These are phyloP conservation scores for Candida nonsorbophila DNA, from an alignment of 805 yeast genomes.

Conservation along the genomic window DNA sequence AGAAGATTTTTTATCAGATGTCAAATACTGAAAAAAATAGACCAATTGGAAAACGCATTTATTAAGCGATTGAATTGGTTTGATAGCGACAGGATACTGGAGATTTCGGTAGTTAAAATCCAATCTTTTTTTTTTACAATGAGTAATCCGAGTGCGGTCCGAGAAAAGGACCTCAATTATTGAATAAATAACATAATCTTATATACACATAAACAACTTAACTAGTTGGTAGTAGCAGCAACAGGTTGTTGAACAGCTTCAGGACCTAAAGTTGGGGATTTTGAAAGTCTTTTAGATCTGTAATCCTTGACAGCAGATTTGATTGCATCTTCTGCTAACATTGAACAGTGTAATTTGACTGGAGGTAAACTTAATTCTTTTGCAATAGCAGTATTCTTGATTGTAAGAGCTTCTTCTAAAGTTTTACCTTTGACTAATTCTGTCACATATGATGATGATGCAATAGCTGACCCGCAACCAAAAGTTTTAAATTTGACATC, in stretches of 20 bases:
- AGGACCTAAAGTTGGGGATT: conserved; percentile 57
- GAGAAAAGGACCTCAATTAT: too few relatives aligned
- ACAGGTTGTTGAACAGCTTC: conserved; percentile 42
- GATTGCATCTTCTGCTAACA: conserved; percentile 98
- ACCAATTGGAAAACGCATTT: too few relatives aligned
- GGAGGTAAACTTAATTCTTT: conserved; percentile 94
- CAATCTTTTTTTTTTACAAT: too few relatives aligned
- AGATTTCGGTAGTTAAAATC: too few relatives aligned
- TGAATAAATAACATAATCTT: conserved; percentile 1
- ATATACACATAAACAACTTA: neutral
- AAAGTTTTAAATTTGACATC: conserved; percentile 97
- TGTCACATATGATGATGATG: conserved; percentile 91
- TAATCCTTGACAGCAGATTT: conserved; percentile 96
- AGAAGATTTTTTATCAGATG: too few relatives aligned
- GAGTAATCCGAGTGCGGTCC: too few relatives aligned
- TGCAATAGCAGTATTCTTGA: conserved; percentile 92
- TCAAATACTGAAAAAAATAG: too few relatives aligned
- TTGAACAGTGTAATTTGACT: conserved; percentile 94
- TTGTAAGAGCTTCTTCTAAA: conserved; percentile 85
- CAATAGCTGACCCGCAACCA: conserved; percentile 99
- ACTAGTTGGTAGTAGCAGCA: too few relatives aligned
- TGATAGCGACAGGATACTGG: too few relatives aligned
- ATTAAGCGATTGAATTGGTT: too few relatives aligned
- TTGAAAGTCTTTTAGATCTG: conserved; percentile 62
- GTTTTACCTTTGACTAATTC: conserved; percentile 94